Percentiles rank a stretch among this genome's conserved stretches.
These are phyloP conservation scores for Syncephalastrum contaminatum DNA, from an alignment of 371 early-diverging fungal species.

Conservation along the genomic window DNA sequence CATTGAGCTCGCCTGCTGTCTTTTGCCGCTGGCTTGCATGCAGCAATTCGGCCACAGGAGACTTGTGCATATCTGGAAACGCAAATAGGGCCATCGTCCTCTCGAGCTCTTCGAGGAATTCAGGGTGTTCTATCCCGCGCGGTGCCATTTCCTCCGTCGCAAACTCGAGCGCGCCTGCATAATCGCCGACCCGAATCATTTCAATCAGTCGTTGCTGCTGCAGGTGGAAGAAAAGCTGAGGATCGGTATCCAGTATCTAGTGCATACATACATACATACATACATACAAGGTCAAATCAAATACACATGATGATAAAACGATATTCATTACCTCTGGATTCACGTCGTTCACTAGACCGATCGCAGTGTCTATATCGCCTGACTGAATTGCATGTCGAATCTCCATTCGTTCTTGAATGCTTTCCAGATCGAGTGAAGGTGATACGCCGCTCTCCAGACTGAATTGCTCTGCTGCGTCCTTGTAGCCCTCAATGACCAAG, in stretches of 20 bases:
- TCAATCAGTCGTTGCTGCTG: slow-evolving; percentile 97
- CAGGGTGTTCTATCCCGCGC: slow-evolving; percentile 93
- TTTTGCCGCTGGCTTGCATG: slow-evolving; percentile 88
- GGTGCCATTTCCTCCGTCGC: slow-evolving; percentile 97
- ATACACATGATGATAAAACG: too few species aligned
- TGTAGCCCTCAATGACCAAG: slow-evolving; percentile 96
- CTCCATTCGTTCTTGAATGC: slow-evolving; percentile 92
- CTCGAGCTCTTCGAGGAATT: slow-evolving; percentile 91
- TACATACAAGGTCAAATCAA: too few species aligned
- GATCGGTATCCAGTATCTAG: slow-evolving; percentile 93
- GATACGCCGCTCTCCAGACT: slow-evolving; percentile 79
- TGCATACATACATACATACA: not conserved
- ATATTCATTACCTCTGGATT: slow-evolving; percentile 87
- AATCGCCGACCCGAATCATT: slow-evolving; percentile 77
- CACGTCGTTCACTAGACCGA: slow-evolving; percentile 92
- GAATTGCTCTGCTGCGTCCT: slow-evolving; percentile 96
- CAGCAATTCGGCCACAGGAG: slow-evolving; percentile 82
- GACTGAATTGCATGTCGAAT: slow-evolving; percentile 90
- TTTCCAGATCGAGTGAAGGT: slow-evolving; percentile 80
- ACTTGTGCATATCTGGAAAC: slow-evolving; percentile 67
- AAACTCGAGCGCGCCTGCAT: slow-evolving; percentile 87
- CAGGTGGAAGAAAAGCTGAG: slow-evolving; percentile 90
- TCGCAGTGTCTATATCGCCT: slow-evolving; percentile 91
- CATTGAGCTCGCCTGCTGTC: slow-evolving; percentile 91
- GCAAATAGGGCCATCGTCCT: slow-evolving; percentile 94